These are phyloP conservation scores for Sphaerulina vaccinii DNA, from an alignment of 2,329 filamentous ascomycete genomes.

Conservation along the genomic window DNA sequence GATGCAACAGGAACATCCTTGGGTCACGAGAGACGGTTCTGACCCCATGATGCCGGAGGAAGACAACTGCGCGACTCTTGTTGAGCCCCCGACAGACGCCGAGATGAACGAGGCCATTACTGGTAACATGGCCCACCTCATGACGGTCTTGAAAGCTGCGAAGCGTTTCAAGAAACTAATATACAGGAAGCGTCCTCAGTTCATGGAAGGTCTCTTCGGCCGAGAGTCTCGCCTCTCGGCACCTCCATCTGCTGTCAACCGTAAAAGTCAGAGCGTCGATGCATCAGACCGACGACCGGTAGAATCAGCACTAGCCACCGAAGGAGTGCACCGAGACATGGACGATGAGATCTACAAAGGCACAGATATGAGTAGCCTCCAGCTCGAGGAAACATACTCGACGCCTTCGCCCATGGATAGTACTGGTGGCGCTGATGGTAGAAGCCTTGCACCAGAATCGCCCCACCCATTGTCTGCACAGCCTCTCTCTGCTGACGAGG, in stretches of 20 bases:
- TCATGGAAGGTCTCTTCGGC: slow-evolving; percentile 61
- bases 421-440: neutral
- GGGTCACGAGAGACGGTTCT: slow-evolving; percentile 79
- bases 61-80: slow-evolving; percentile 78
- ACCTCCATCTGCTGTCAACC: slow-evolving; percentile 44
- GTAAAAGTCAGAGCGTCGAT: slow-evolving; percentile 46
- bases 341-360: slow-evolving; percentile 29
- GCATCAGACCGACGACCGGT: slow-evolving; percentile 51
- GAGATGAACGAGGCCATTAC: slow-evolving; percentile 92
- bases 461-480: slow-evolving; percentile 10
- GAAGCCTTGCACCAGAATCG: slow-evolving; percentile 5
- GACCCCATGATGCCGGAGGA: slow-evolving; percentile 77
- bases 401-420: slow-evolving; percentile 6
- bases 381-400: slow-evolving; percentile 5
- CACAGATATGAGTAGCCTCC: slow-evolving; percentile 1
- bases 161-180: slow-evolving; percentile 80
- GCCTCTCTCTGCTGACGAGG: slow-evolving; percentile 9
- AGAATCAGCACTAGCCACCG: slow-evolving; percentile 52
- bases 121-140: slow-evolving; percentile 78
- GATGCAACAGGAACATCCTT: slow-evolving; percentile 71
- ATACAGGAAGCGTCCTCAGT: slow-evolving; percentile 53
- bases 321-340: slow-evolving; percentile 53
- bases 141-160: slow-evolving; percentile 89
- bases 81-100: slow-evolving; percentile 82
- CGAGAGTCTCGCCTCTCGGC: slow-evolving; percentile 58